Percentiles rank a stretch among this genome's conserved stretches.
These are phyloP conservation scores for Sporothrix inflata DNA, from an alignment of 2,329 filamentous ascomycete genomes.

Conservation along the genomic window DNA sequence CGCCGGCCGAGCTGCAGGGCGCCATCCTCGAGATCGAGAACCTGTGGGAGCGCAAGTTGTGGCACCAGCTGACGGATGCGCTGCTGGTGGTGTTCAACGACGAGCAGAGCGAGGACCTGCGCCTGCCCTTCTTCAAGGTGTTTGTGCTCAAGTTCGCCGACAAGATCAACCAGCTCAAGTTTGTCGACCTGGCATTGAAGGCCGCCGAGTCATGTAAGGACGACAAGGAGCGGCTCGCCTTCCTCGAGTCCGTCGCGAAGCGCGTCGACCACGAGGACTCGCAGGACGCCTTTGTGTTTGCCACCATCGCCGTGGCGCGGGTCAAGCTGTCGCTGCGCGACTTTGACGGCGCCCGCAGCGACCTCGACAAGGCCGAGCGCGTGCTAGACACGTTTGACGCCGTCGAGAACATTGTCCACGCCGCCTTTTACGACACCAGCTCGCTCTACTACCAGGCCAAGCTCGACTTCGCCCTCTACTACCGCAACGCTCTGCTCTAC, in stretches of 20 bases:
- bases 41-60: slow-evolving; percentile 97
- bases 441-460: slow-evolving; percentile 94
- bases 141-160: slow-evolving; percentile 97
- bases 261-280: slow-evolving; percentile 91
- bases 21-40: slow-evolving; percentile 92
- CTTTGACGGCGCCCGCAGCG: slow-evolving; percentile 79
- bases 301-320: slow-evolving; percentile 84
- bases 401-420: slow-evolving; percentile 93
- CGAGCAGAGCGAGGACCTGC: slow-evolving; percentile 77
- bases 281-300: slow-evolving; percentile 95
- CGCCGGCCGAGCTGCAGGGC: slow-evolving; percentile 84
- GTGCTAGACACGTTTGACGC: slow-evolving; percentile 92
- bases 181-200: slow-evolving; percentile 86
- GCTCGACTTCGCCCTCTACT: slow-evolving; percentile 93
- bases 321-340: slow-evolving; percentile 82
- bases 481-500: slow-evolving; percentile 96
- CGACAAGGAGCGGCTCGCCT: slow-evolving; percentile 80
- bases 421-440: slow-evolving; percentile 93
- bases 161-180: slow-evolving; percentile 98
- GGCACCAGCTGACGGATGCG: slow-evolving; percentile 95
- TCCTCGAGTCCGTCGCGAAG: slow-evolving; percentile 79
- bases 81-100: slow-evolving; percentile 87
- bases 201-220: slow-evolving; percentile 85
- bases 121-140: slow-evolving; percentile 87
- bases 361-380: slow-evolving; percentile 83